Evolutionary conservation across 2,329 filamentous ascomycete species (phyloP), one percentile per base, ranked within the genome.

Genomic region (Ilyonectria robusta): DNA sequence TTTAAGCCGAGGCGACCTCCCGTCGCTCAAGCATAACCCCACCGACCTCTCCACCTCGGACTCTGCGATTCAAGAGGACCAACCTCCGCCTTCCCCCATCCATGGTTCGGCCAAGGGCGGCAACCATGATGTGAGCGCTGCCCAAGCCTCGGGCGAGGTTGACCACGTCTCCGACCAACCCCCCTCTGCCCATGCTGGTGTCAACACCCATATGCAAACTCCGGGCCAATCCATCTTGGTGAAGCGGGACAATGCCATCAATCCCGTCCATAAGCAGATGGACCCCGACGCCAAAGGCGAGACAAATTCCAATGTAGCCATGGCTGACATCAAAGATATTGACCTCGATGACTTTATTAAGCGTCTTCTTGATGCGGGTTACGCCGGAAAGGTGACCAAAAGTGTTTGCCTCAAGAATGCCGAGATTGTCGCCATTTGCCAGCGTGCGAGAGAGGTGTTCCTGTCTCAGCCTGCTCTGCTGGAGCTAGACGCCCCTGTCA

Each of bases 261-360:
- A 91, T 72, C 91, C 92, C 2, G 86, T 93, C 62, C 81, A 89
- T 53, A 84, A 77, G 37, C 70, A 70, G 3, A 69, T 81, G n/a
- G 75, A 86, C 37, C 84, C 87, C 62, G 81, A 84, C 8, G 80
- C 69, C 60, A 81, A 78, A 66, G 62, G 71, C 23, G 88, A 91
- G 53, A 79, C 82, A 3, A 80, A 80, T 62, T 78, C 82, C 8
- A 85, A 83, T 61, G 93, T 97, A 81, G 93, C 93, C 69, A 97
- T 98, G 87, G 91, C 93, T 62, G 94, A 97, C 23, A 89, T 98
- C 77, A 97, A 97, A 81, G 90, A 95, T 40, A 93, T 96, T 73
- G 96, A 99, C 79, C 86, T 99, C 33, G 96, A 99, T 78, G 96
- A 99, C 78, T 98, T 97, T 86, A 99, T 99, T 78, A 94, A 95